Base-by-base conservation (phyloP, 2,329 filamentous ascomycete genomes). In the Trichoderma citrinoviride region DNA sequence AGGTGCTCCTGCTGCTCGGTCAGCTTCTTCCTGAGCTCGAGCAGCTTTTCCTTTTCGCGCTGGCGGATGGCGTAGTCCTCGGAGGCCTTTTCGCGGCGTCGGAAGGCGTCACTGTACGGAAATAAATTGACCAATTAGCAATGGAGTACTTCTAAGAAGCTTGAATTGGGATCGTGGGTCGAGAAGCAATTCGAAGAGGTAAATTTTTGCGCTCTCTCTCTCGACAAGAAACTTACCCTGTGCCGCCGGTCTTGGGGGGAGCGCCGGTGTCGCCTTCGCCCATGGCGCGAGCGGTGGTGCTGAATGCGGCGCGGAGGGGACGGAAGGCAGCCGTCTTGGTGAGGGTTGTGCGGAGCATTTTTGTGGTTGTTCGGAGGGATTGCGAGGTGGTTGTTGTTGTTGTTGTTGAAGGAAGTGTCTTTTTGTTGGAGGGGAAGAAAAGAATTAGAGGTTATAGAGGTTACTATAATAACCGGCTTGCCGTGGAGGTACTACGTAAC, bases 1-100 rank as follows among this genome's bases (percentile, higher is more conserved):
- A 97, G 87, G 82, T 96, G 92, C 71, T 87, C 81, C 78, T 91
- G 87, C 82, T 97, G 92, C 78, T 91, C 87, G 68, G 79, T 74
- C 70, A 97, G 85, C 82, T 87, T 87, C 81, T 85, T 83, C 79
- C 86, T 89, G 72, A 97, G 87, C 76, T 86, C 86, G 60, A 85
- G 72, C 68, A 97, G 89, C 92, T 97, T 97, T 82, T 93, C 88
- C 81, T 88, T 87, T 86, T 98, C 95, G 76, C 93, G 91, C 82
- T 90, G 83, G 74, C 87, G 87, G 80, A 99, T 93, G 80, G 90
- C 91, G 72, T 87, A 86, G 77, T 93, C 89, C 82, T 98, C 95
- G 76, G 82, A 85, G 71, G 94, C 94, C 76, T 89, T 86, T 81
- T 99, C 95, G 73, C 95, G 92, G 81, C 90, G 90, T 81, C 89